A percentile compares a stretch with the other conserved stretches of the same genome.
Conservation (phyloP, 345 rosid genomes). For the Microcos paniculata region DNA sequence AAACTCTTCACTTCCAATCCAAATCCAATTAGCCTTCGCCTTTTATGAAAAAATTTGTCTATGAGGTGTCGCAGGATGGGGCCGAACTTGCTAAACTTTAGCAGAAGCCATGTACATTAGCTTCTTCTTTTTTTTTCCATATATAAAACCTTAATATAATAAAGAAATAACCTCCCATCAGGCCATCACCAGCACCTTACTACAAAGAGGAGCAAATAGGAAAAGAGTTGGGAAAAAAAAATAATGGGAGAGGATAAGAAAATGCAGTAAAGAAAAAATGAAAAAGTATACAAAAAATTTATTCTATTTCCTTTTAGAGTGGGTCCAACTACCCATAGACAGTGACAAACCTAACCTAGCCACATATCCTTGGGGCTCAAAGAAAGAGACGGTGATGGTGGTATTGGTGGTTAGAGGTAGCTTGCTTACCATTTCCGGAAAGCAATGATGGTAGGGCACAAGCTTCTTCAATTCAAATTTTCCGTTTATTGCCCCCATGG, state of each 20-base stretch:
- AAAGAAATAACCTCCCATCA: not conserved
- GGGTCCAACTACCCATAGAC: slow-evolving; percentile 25
- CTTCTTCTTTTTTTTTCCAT: not conserved
- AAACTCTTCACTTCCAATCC: too few species aligned
- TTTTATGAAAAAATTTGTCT: not conserved
- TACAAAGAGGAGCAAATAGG: slow-evolving; percentile 4
- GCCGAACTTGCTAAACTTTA: slow-evolving; percentile 4
- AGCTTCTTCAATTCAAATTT: slow-evolving; percentile 22
- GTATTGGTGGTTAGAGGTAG: too few species aligned
- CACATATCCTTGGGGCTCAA: not conserved
- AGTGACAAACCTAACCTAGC: not conserved
- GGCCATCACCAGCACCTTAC: not conserved
- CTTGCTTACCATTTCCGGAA: slow-evolving; percentile 24
- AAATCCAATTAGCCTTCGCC: too few species aligned
- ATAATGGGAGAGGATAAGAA: not conserved
- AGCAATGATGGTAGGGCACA: slow-evolving; percentile 19
- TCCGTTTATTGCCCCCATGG: slow-evolving; percentile 15
- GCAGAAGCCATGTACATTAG: not conserved
- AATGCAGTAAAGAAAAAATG: not conserved
- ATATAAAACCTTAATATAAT: not conserved
- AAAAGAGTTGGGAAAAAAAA: not conserved
- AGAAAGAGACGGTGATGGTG: not conserved
- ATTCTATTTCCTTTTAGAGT: not conserved
- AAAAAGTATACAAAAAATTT: not conserved
- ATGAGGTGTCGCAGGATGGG: not conserved